Evolutionary conservation across 2,329 filamentous ascomycete genomes (phyloP).

Genomic region (Pseudogymnoascus sp.): DNA sequence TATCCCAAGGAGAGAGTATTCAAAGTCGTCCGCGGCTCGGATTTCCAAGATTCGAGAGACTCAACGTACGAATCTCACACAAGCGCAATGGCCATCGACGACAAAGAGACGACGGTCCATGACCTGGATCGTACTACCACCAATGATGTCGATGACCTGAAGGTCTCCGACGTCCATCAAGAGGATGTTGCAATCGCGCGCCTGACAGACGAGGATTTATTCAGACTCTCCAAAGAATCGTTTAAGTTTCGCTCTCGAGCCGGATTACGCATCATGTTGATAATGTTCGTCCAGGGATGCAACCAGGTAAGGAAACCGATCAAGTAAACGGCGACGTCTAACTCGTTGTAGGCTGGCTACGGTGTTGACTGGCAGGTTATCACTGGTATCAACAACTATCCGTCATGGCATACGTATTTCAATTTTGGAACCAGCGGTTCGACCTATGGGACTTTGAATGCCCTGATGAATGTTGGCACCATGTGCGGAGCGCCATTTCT

Average conservation of each 20-base stretch:
- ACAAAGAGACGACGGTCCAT: conserved; percentile 5
- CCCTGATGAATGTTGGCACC: conserved; percentile 39
- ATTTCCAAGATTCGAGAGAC: background rate
- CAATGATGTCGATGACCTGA: conserved; percentile 26
- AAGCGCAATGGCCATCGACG: background rate
- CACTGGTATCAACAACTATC: conserved; percentile 36
- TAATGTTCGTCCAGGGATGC: conserved; percentile 39
- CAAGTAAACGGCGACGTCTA: conserved; percentile 10
- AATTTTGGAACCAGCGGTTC: conserved; percentile 34
- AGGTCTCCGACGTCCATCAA: conserved; percentile 30
- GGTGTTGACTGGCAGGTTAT: conserved; percentile 44
- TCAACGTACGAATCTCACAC: background rate
- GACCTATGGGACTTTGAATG: conserved; percentile 33
- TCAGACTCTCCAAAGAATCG: conserved; percentile 34
- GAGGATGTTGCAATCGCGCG: conserved; percentile 38
- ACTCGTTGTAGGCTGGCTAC: conserved; percentile 30
- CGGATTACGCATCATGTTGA: conserved; percentile 33
- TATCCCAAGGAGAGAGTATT: background rate
- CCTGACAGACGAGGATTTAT: conserved; percentile 39
- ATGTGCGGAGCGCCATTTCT: conserved; percentile 42
- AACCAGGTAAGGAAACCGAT: conserved; percentile 29
- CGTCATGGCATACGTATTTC: conserved; percentile 37
- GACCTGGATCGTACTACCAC: conserved; percentile 13
- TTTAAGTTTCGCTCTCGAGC: conserved; percentile 34
- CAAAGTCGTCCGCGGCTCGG: background rate